Percentiles rank a stretch among this genome's conserved stretches.
phyloP scores from a whole-genome alignment of 2,329 filamentous ascomycete species.

The Cercospora zeae-maydis region DNA sequence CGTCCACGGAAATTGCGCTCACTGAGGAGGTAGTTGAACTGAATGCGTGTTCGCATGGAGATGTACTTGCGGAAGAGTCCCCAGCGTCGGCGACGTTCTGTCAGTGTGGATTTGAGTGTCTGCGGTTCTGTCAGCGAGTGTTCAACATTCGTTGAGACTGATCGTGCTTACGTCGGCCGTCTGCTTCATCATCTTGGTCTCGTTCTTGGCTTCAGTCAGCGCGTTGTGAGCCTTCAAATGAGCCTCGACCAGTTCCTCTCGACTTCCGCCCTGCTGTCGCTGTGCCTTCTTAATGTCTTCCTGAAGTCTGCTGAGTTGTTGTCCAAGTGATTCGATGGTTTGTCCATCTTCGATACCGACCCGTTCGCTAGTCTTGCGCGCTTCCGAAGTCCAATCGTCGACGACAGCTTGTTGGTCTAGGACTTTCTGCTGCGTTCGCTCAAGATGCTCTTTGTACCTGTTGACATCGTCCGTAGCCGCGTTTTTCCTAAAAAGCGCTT shows the following conservation, averaged over 20 bases:
- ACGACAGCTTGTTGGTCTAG: constrained; percentile 33
- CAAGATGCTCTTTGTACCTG: constrained; percentile 33
- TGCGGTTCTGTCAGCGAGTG: constrained; percentile 30
- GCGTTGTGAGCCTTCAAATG: constrained; percentile 7
- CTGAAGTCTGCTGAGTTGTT: constrained; percentile 34
- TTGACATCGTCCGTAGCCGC: constrained; percentile 37
- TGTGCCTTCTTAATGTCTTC: constrained; percentile 7
- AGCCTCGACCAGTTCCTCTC: constrained; percentile 6
- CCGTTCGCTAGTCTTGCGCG: background rate
- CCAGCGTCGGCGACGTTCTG: constrained; percentile 71
- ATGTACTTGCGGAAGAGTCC: constrained; percentile 77
- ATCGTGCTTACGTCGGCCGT: constrained; percentile 41
- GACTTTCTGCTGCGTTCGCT: constrained; percentile 30
- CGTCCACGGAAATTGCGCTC: constrained; percentile 85
- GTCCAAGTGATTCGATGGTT: constrained; percentile 33
- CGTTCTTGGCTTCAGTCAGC: constrained; percentile 18
- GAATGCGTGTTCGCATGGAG: constrained; percentile 76
- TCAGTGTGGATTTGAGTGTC: constrained; percentile 59
- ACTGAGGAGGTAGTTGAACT: constrained; percentile 83
- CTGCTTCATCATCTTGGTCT: constrained; percentile 26
- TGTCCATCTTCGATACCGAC: constrained; percentile 7
- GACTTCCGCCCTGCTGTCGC: constrained; percentile 2
- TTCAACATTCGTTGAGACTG: background rate
- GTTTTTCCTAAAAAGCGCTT: constrained; percentile 44
- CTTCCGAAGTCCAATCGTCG: constrained; percentile 16